phyloP scores from a whole-genome alignment of 2,329 filamentous ascomycete genomes.

The Thelonectria blattea region DNA sequence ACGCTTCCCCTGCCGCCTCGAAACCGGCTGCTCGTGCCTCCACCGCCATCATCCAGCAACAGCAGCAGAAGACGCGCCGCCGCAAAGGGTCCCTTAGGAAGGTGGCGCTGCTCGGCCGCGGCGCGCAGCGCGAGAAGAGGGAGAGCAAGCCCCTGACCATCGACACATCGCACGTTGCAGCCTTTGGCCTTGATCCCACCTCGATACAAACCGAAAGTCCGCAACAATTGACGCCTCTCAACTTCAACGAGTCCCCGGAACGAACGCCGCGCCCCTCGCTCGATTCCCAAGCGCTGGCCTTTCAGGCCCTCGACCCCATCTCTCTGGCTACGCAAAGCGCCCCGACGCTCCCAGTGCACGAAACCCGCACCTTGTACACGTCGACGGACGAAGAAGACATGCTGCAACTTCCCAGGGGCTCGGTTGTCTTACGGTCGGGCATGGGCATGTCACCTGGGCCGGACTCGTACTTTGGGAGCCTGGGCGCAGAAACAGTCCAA shows the following conservation, averaged over 20 bases:
- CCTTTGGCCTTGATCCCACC: slow-evolving; percentile 28
- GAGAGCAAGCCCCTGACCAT: slow-evolving; percentile 56
- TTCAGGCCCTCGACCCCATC: slow-evolving; percentile 22
- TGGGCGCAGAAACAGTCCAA: slow-evolving; percentile 47
- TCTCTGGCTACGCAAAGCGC: slow-evolving; percentile 22
- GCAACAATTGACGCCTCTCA: slow-evolving; percentile 45
- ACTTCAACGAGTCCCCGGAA: slow-evolving; percentile 54
- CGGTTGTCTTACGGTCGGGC: slow-evolving; percentile 50
- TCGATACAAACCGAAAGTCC: slow-evolving; percentile 30
- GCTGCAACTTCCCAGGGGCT: slow-evolving; percentile 64
- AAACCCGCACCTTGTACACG: slow-evolving; percentile 42
- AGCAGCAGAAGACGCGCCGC: slow-evolving; percentile 63
- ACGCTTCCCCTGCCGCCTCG: slow-evolving; percentile 45
- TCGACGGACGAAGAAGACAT: slow-evolving; percentile 86
- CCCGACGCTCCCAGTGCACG: slow-evolving; percentile 25
- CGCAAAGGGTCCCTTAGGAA: slow-evolving; percentile 87
- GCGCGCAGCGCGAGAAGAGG: slow-evolving; percentile 65
- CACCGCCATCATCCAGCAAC: slow-evolving; percentile 47
- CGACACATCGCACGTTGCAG: slow-evolving; percentile 45
- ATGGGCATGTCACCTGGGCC: slow-evolving; percentile 61
- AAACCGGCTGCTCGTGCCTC: slow-evolving; percentile 36
- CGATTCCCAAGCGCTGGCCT: slow-evolving; percentile 51
- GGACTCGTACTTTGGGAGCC: slow-evolving; percentile 65
- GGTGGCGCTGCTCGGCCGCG: slow-evolving; percentile 80
- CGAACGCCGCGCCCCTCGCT: slow-evolving; percentile 54